Base-by-base conservation (phyloP, 352 stramenopile genomes). In the Lagenidium giganteum region DNA sequence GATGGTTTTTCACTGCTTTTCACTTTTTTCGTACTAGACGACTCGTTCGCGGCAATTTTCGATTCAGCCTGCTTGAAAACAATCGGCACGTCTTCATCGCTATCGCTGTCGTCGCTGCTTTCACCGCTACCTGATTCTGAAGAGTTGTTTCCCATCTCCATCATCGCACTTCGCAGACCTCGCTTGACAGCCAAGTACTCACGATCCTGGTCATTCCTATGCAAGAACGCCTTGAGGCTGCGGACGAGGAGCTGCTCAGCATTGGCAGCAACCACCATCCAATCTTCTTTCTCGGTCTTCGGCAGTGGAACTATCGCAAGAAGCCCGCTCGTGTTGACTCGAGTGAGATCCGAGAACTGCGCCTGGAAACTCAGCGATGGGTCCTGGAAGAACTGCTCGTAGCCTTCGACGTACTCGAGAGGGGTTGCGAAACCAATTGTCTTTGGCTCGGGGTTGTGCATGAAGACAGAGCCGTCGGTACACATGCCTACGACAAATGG, bases 331-430 rank as follows among this genome's bases (percentile, higher is more conserved):
- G 70, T 83, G 45, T 85, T 90, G 6, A 86, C 73, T 21, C 75
- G 69, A 24, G 75, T 90, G 33, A 86, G 66, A 45, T 90, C 77
- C 12, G 74, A 87, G 49, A 87, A 90, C 46, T 87, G 70, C 20
- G 65, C 66, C 51, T 90, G 71, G 39, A 87, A 85, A 20, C 67
- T 68, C 21, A 87, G 46, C 16, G 71, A 86, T 18, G 72, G 74
- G 41, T 93, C 80, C 42, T 85, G 68, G 47, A 90, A 90, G 48
- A 90, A 93, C 35, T 78, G 42, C 38, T 93, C 80, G 52, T 93
- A 93, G 9, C 80, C 80, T 49, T 82, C 69, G 13, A 93, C 70
- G 45, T 84, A 86, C 42, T 87, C 57, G 5, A 89, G 61, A 4
- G 75, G 75, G 12, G 75, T 82, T 8, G 68, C 72, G 8, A 93